Evolutionary conservation across 2,329 filamentous ascomycete species (phyloP).

Genomic region (Teratosphaeriaceae sp.): DNA sequence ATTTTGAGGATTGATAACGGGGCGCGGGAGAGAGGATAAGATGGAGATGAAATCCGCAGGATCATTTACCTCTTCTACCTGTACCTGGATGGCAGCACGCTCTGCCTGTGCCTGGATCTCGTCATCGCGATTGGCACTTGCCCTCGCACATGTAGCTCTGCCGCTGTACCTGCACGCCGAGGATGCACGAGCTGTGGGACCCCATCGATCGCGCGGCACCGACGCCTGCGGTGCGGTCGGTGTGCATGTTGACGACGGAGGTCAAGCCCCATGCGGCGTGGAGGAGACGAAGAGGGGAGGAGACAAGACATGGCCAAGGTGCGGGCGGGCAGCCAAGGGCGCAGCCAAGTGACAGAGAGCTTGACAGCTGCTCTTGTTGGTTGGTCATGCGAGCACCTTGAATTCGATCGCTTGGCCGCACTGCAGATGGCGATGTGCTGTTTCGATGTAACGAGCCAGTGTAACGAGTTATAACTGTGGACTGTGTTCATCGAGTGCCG

Average conservation of each 20-base stretch:
- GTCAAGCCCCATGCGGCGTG: neutral
- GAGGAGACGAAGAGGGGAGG: neutral
- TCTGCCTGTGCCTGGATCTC: too few species aligned
- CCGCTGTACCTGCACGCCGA: neutral
- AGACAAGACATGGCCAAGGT: slow-evolving; percentile 1
- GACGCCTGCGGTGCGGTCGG: neutral
- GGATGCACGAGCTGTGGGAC: neutral
- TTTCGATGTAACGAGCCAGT: too few species aligned
- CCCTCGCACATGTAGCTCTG: neutral
- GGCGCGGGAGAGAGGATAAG: too few species aligned
- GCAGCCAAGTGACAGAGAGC: neutral
- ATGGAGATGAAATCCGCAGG: too few species aligned
- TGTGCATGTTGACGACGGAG: neutral
- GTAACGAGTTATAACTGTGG: too few species aligned
- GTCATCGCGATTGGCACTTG: neutral
- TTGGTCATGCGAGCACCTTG: too few species aligned
- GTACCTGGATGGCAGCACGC: neutral
- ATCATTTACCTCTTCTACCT: too few species aligned
- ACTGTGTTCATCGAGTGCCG: too few species aligned
- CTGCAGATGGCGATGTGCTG: too few species aligned
- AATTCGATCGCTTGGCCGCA: too few species aligned
- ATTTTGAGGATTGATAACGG: too few species aligned
- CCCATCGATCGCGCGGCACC: neutral
- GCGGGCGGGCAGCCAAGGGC: neutral
- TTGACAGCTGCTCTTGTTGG: neutral